A percentile compares a stretch with the other conserved stretches of the same genome.
These are phyloP conservation scores for Cladophialophora yegresii DNA, from an alignment of 2,329 filamentous ascomycete genomes.

Conservation along the genomic window DNA sequence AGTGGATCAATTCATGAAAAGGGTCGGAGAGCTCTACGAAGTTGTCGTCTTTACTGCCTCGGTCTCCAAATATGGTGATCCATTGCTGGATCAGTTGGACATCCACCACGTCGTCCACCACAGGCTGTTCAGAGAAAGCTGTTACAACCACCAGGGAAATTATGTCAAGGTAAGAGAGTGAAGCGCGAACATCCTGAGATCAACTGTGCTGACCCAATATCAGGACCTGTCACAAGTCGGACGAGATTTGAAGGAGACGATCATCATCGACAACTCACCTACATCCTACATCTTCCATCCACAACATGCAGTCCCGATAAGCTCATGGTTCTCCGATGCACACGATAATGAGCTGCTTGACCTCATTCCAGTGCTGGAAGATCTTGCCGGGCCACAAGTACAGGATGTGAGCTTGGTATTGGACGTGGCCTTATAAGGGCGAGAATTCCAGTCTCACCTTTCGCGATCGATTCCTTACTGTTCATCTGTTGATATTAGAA, in stretches of 20 bases:
- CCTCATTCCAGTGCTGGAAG: conserved; percentile 95
- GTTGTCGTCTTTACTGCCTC: conserved; percentile 98
- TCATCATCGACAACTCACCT: conserved; percentile 99
- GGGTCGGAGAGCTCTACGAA: conserved; percentile 95
- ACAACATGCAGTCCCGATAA: conserved; percentile 97
- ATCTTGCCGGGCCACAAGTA: conserved; percentile 84
- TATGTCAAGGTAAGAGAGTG: conserved; percentile 73
- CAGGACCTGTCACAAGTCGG: conserved; percentile 93
- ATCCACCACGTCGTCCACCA: conserved; percentile 97
- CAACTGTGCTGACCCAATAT: conserved; percentile 15
- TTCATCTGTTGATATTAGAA: conserved; percentile 31
- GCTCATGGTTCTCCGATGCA: conserved; percentile 99
- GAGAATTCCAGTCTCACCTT: neutral
- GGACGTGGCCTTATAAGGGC: conserved; percentile 70
- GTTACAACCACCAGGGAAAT: conserved; percentile 98
- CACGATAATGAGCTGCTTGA: conserved; percentile 98
- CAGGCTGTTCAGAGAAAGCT: conserved; percentile 93
- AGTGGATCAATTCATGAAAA: conserved; percentile 98
- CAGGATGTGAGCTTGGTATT: conserved; percentile 96
- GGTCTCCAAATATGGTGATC: conserved; percentile 98
- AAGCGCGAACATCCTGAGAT: neutral
- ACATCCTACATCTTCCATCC: conserved; percentile 99
- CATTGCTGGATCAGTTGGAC: conserved; percentile 90
- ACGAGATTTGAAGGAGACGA: conserved; percentile 92
- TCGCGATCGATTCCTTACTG: conserved; percentile 11